Evolutionary conservation across 768 basidiomycete species (phyloP).

Genomic region (Phaeolepiota aurea): DNA sequence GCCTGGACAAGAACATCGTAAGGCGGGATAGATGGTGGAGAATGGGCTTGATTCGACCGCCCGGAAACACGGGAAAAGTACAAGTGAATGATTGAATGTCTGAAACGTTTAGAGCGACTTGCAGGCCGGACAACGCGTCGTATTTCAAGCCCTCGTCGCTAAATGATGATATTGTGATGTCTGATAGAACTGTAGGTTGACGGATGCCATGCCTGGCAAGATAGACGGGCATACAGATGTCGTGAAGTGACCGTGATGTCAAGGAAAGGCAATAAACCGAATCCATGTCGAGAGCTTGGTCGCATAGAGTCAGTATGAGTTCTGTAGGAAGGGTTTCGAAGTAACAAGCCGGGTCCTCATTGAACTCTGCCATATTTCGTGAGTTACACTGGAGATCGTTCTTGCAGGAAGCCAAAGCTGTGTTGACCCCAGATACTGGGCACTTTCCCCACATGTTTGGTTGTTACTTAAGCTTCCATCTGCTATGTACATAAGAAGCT

Average conservation of each 20-base stretch:
- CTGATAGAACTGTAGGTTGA: not conserved
- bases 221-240: not conserved
- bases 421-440: too few species aligned
- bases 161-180: not conserved
- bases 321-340: not conserved
- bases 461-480: too few species aligned
- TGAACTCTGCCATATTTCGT: not conserved
- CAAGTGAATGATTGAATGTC: not conserved
- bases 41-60: not conserved
- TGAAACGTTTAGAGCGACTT: not conserved
- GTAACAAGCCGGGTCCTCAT: too few species aligned
- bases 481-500: too few species aligned
- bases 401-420: not conserved
- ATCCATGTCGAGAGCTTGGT: not conserved
- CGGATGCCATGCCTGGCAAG: not conserved
- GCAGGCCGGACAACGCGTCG: not conserved
- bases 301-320: not conserved
- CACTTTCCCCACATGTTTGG: too few species aligned
- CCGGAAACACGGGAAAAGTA: not conserved
- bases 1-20: not conserved
- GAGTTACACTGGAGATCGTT: conserved; percentile 1
- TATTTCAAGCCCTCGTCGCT: not conserved
- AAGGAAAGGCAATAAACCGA: not conserved
- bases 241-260: not conserved
- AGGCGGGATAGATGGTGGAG: not conserved